Percentiles rank a stretch among this genome's conserved stretches.
Conservation (phyloP, 495 filamentous ascomycete genomes). For the Pseudevernia furfuracea region DNA sequence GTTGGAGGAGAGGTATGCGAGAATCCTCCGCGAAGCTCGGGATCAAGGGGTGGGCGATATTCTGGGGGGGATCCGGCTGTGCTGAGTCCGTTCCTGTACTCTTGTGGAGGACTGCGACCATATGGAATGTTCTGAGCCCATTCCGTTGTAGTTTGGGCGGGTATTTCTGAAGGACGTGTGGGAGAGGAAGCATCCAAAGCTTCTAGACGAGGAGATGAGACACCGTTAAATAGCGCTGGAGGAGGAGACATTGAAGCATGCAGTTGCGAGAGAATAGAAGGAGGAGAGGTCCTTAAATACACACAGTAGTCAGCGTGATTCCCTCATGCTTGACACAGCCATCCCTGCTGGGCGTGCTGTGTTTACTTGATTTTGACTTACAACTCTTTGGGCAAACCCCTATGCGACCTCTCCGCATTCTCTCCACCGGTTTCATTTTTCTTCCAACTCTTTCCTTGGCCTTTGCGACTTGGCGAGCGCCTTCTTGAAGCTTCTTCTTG, state of each 20-base stretch:
- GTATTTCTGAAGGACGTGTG: constrained; percentile 32
- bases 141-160: constrained; percentile 35
- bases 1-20: constrained; percentile 41
- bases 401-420: constrained; percentile 29
- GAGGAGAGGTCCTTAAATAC: constrained; percentile 26
- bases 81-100: constrained; percentile 38
- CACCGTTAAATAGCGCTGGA: constrained; percentile 24
- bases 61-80: constrained; percentile 39
- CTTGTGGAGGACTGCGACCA: constrained; percentile 43
- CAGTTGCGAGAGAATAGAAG: constrained; percentile 28
- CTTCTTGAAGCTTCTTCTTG: constrained; percentile 29
- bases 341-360: constrained; percentile 26
- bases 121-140: constrained; percentile 46
- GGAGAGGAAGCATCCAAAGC: constrained; percentile 35
- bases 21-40: constrained; percentile 36
- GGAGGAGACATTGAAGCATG: constrained; percentile 14
- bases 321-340: constrained; percentile 6
- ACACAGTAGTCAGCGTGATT: constrained; percentile 1
- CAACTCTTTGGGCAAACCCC: constrained; percentile 29
- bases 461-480: constrained; percentile 39
- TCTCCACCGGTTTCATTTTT: constrained; percentile 28
- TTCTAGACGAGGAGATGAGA: constrained; percentile 40
- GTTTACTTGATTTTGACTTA: constrained; percentile 27
- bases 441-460: constrained; percentile 42
- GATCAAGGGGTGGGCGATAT: constrained; percentile 34